phyloP scores from a whole-genome alignment of 2,329 filamentous ascomycete genomes.

The Aciculosporium take region DNA sequence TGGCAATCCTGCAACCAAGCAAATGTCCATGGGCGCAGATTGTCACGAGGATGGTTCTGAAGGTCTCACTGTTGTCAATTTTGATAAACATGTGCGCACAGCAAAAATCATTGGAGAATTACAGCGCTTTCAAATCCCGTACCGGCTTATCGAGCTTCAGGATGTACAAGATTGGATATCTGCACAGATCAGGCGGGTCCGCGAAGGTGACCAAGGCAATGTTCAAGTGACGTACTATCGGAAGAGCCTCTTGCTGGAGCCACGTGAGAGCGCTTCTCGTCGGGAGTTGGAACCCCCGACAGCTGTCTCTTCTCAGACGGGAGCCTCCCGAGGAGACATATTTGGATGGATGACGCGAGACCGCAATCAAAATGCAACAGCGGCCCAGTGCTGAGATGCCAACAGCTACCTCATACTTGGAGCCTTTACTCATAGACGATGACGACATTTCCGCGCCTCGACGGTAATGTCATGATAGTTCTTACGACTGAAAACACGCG shows the following conservation, averaged over 20 bases:
- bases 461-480: not conserved
- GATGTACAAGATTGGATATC: constrained; percentile 93
- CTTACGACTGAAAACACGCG: not conserved
- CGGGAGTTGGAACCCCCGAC: constrained; percentile 20
- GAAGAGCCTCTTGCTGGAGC: constrained; percentile 73
- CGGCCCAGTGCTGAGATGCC: constrained; percentile 9
- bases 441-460: not conserved
- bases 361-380: constrained; percentile 18
- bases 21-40: constrained; percentile 37
- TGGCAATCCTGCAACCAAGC: constrained; percentile 76
- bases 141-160: constrained; percentile 65
- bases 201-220: constrained; percentile 40
- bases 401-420: not conserved
- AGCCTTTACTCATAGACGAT: not conserved
- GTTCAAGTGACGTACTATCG: constrained; percentile 57
- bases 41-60: constrained; percentile 48
- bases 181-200: constrained; percentile 63
- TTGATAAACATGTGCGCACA: constrained; percentile 90
- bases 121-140: constrained; percentile 91
- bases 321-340: constrained; percentile 25
- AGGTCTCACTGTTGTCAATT: constrained; percentile 77
- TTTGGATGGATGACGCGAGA: constrained; percentile 40
- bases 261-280: constrained; percentile 38
- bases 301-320: constrained; percentile 14
- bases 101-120: constrained; percentile 92